Base-by-base conservation (phyloP, 768 basidiomycete genomes). In the Sistotremastrum niveocremeum region DNA sequence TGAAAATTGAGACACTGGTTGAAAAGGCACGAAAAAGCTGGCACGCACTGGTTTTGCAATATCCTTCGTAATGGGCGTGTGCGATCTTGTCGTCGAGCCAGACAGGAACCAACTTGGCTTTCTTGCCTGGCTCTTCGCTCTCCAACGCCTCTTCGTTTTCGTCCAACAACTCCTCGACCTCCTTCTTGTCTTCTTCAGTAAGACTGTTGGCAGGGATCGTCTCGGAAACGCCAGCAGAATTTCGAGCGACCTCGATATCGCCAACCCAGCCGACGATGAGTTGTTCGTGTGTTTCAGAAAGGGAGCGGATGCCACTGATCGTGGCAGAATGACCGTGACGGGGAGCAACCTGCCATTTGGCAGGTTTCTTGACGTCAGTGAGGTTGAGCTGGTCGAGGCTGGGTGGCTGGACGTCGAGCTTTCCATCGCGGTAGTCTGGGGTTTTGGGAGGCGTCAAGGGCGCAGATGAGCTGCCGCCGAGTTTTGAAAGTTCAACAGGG, bases 51-150 rank as follows among this genome's bases (percentile, higher is more conserved):
- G 84, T 81, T 63, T 99, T 99, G 75, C 93, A 97, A 62, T 95
- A 97, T 1, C 91, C 93, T 54, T 98, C 91, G 60, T 97, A 95
- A 60, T 95, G 91, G 0, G 83, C 88, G 56, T 90, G 86, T 20
- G 88, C 90, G 36, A 90, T 76, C 60, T 83, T 76, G 55, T 89
- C 85, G 54, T 86, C 81, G 34, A 93, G 69, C 86, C 87, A 95
- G 8, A 99, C 86, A 4, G 94, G 91, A 5, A 86, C 76, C 54
- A 88, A 95, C 9, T 66, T 72, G 41, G 84, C 78, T 56, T 72
- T 77, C 51, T 75, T 60, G 34, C 65, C 62, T 4, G 41, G 39
- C 39, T 67, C 61, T 10, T 60, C 53, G 28, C 46, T 54, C 33
- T 43, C 48, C 6, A 7, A 10, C 20, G 34, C 36, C 47, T 69